Base-by-base conservation (phyloP, 257 asterid species). In the Cordia subcordata region DNA sequence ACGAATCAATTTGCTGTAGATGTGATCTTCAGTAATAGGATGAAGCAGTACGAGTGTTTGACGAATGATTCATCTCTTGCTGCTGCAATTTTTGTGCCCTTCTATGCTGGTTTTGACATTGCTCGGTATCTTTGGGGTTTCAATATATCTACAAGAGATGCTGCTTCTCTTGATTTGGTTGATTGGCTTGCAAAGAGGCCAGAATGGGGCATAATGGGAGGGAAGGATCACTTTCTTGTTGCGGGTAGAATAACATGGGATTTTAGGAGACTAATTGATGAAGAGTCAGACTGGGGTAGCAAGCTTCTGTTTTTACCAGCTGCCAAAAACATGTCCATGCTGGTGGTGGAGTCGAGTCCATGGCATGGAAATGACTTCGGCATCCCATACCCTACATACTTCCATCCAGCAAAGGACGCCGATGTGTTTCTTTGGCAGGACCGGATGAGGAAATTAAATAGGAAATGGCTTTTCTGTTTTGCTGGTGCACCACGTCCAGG, bases 181-280 rank as follows among this genome's bases (percentile, higher is more conserved):
- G 85, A 84, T 38, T 90, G 97, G 97, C 86, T 90, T 3, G 55
- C 38, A 66, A 76, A 69, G 64, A 75, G 79, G 81, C 94, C 92
- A 0, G 96, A 90, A 38, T 90, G 97, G 97, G 53, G 66, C 11
- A 66, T 86, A 39, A 90, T 90, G 97, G 94, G 94, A 10, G 97
- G 97, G 1, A 90, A 75, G 75, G 97, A 86, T 71, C 97, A 90
- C 58, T 90, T 90, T 65, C 88, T 90, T 9, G 96, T 90, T 9
- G 97, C 88, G 1, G 97, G 94, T 11, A 74, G 97, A 79, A 90
- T 86, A 60, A 90, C 97, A 0, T 90, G 97, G 97, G 97, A 90
- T 70, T 90, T 90, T 59, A 65, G 97, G 76, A 79, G 97, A 55
- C 60, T 74, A 18, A 58, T 76, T 3, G 94, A 84, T 33, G 45